These are phyloP conservation scores for Aureobasidium zeae DNA, from an alignment of 2,329 filamentous ascomycete genomes.

Conservation along the genomic window DNA sequence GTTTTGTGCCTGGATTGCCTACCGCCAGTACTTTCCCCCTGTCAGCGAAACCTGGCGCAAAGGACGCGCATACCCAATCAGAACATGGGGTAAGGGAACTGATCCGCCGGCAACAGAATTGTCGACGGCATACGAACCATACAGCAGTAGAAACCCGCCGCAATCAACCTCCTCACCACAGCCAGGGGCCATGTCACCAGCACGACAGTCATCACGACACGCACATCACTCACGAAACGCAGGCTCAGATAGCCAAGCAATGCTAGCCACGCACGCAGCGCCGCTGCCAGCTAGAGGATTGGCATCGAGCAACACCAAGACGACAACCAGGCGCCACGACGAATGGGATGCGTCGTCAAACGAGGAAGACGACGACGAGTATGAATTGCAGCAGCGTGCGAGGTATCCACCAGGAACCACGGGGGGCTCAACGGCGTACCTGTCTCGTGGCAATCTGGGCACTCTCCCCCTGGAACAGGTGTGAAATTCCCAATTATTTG, in stretches of 20 bases:
- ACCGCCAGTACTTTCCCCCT: slow-evolving; percentile 52
- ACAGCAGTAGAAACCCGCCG: no score
- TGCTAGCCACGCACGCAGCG: slow-evolving; percentile 11
- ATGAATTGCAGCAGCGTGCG: slow-evolving; percentile 8
- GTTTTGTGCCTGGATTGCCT: slow-evolving; percentile 43
- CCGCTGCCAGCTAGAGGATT: slow-evolving; percentile 4
- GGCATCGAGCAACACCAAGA: background rate
- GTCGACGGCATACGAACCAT: slow-evolving; percentile 12
- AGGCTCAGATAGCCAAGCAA: slow-evolving; percentile 10
- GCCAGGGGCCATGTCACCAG: background rate
- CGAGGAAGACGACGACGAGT: slow-evolving; percentile 11
- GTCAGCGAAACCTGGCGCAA: slow-evolving; percentile 48
- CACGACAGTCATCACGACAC: background rate
- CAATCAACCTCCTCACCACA: no score
- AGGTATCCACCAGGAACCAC: slow-evolving; percentile 7
- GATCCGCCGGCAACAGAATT: slow-evolving; percentile 5
- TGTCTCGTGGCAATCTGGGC: slow-evolving; percentile 9
- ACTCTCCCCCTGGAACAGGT: background rate
- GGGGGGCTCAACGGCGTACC: slow-evolving; percentile 13
- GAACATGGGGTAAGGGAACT: slow-evolving; percentile 46
- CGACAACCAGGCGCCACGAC: background rate
- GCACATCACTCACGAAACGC: background rate
- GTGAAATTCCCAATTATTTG: background rate
- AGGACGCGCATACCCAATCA: slow-evolving; percentile 50
- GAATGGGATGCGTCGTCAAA: slow-evolving; percentile 12